Evolutionary conservation across 2,329 filamentous ascomycete genomes (phyloP).

Genomic region (Endocalyx cinctus): DNA sequence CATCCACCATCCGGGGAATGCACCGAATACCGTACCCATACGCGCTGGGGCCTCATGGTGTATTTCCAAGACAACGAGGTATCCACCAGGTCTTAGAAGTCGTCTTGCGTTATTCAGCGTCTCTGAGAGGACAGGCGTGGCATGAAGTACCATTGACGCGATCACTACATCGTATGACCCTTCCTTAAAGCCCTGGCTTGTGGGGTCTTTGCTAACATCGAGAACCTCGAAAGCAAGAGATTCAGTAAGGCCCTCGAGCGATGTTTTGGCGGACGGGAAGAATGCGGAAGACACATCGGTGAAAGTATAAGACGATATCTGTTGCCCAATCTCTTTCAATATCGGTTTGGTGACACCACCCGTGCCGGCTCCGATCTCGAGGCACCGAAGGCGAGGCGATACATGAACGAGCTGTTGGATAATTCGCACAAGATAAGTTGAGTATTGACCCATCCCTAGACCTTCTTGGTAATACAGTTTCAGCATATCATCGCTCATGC

Average conservation of each 20-base stretch:
- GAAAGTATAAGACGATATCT: slow-evolving; percentile 36
- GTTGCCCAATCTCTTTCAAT: slow-evolving; percentile 23
- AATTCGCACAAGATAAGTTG: slow-evolving; percentile 18
- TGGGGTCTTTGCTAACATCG: slow-evolving; percentile 25
- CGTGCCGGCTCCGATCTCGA: slow-evolving; percentile 34
- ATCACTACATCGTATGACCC: slow-evolving; percentile 30
- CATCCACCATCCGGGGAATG: slow-evolving; percentile 20
- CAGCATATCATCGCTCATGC: slow-evolving; percentile 27
- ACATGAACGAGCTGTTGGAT: slow-evolving; percentile 26
- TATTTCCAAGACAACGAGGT: slow-evolving; percentile 23
- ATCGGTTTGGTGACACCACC: slow-evolving; percentile 33
- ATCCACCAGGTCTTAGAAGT: slow-evolving; percentile 33
- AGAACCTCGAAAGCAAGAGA: slow-evolving; percentile 28
- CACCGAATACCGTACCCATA: slow-evolving; percentile 4
- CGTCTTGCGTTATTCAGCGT: slow-evolving; percentile 22
- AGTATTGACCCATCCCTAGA: slow-evolving; percentile 4
- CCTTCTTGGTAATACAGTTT: slow-evolving; percentile 18
- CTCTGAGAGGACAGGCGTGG: slow-evolving; percentile 17
- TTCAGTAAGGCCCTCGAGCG: slow-evolving; percentile 19
- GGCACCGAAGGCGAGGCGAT: slow-evolving; percentile 28
- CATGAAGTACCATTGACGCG: slow-evolving; percentile 27
- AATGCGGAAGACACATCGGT: slow-evolving; percentile 37
- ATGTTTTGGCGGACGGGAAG: slow-evolving; percentile 29
- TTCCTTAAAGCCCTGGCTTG: slow-evolving; percentile 24
- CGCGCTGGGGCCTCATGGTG: slow-evolving; percentile 3